These are phyloP conservation scores for Dujonia santamariae DNA, from an alignment of 1,139 yeast genomes.

Conservation along the genomic window DNA sequence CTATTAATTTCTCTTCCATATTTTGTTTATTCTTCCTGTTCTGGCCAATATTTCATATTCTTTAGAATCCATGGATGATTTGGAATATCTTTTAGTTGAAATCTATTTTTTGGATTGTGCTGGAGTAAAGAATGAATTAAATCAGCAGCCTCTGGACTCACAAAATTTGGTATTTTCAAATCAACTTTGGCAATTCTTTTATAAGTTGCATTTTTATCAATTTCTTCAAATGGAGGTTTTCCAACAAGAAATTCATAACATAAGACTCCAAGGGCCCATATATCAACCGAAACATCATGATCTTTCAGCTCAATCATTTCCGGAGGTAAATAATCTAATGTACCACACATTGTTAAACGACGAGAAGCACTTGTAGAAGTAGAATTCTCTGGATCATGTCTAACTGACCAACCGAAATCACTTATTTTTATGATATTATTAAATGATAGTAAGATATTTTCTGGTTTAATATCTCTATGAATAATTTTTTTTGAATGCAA, in stretches of 20 bases:
- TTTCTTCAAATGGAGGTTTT: conserved; percentile 87
- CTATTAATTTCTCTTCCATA: background rate
- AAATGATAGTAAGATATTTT: conserved; percentile 73
- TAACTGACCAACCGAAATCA: conserved; percentile 96
- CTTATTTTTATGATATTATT: conserved; percentile 76
- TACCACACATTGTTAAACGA: conserved; percentile 89
- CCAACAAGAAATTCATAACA: conserved; percentile 88
- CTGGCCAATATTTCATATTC: conserved; percentile 50
- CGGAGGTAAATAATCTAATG: conserved; percentile 91
- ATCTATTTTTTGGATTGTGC: conserved; percentile 67
- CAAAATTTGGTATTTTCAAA: conserved; percentile 64
- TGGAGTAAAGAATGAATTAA: conserved; percentile 59
- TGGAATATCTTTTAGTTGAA: conserved; percentile 57
- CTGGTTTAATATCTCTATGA: conserved; percentile 93
- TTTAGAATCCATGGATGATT: conserved; percentile 81
- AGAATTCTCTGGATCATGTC: conserved; percentile 12
- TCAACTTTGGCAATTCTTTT: conserved; percentile 77
- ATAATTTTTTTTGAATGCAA: conserved; percentile 77
- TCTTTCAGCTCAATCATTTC: conserved; percentile 87
- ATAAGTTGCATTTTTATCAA: conserved; percentile 70
- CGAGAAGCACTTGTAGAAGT: conserved; percentile 41
- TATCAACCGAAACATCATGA: conserved; percentile 78
- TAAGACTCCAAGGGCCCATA: conserved; percentile 90
- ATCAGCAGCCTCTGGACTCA: conserved; percentile 75
- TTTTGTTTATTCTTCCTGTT: background rate